These are phyloP conservation scores for Darksidea phi DNA, from an alignment of 495 filamentous ascomycete species.

Conservation along the genomic window DNA sequence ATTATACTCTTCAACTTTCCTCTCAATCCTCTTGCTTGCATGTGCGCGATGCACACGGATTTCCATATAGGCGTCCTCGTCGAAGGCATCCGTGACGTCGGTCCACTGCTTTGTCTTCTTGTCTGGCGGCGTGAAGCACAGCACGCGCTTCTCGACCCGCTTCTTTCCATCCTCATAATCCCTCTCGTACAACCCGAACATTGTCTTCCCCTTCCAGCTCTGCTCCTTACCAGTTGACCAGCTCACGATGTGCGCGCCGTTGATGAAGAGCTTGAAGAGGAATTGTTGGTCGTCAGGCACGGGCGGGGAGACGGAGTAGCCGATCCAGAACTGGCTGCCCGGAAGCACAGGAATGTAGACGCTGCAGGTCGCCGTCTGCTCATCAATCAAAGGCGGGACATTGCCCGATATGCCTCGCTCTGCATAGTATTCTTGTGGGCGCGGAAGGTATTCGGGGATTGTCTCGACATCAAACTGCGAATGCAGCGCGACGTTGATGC, in stretches of 20 bases:
- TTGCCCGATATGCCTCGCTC: neutral
- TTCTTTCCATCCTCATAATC: slow-evolving; percentile 25
- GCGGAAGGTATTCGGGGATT: slow-evolving; percentile 32
- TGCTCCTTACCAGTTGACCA: slow-evolving; percentile 46
- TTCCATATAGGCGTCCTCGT: slow-evolving; percentile 38
- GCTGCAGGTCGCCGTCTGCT: slow-evolving; percentile 27
- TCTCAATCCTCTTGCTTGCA: slow-evolving; percentile 40
- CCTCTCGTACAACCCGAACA: slow-evolving; percentile 44
- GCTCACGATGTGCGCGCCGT: slow-evolving; percentile 40
- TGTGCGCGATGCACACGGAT: slow-evolving; percentile 43
- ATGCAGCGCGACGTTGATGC: slow-evolving; percentile 33
- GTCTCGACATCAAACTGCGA: slow-evolving; percentile 33
- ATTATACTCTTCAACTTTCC: slow-evolving; percentile 31
- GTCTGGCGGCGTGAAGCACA: slow-evolving; percentile 36
- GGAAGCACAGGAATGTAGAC: slow-evolving; percentile 42
- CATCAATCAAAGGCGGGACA: slow-evolving; percentile 6
- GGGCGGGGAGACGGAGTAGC: slow-evolving; percentile 42
- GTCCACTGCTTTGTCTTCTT: slow-evolving; percentile 11
- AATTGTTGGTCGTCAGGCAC: slow-evolving; percentile 40
- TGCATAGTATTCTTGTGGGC: slow-evolving; percentile 1
- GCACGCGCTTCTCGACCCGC: slow-evolving; percentile 40
- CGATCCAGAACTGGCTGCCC: slow-evolving; percentile 45
- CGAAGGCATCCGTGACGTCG: slow-evolving; percentile 10
- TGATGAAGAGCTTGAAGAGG: slow-evolving; percentile 49
- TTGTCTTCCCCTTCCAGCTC: slow-evolving; percentile 44